A percentile compares a stretch with the other conserved stretches of the same genome.
Conservation (phyloP, 2,329 filamentous ascomycete genomes). For the Rhexocercosporidium sp. region DNA sequence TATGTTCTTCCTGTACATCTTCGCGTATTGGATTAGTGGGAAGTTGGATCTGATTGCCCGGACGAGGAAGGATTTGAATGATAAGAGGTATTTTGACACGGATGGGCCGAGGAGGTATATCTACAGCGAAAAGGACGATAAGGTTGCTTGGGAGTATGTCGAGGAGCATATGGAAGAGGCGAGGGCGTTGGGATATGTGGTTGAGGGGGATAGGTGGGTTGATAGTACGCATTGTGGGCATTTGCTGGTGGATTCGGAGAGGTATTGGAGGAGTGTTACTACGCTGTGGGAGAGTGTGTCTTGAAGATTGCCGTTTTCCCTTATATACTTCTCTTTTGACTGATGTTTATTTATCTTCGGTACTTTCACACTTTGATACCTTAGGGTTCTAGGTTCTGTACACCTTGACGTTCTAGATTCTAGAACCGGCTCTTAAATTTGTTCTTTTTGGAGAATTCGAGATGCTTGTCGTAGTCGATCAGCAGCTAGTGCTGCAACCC, state of each 20-base stretch:
- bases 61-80: slow-evolving; percentile 32
- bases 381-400: not conserved
- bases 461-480: not conserved
- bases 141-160: slow-evolving; percentile 36
- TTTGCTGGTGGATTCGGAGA: slow-evolving; percentile 28
- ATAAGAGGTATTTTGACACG: slow-evolving; percentile 26
- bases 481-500: slow-evolving; percentile 8
- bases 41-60: slow-evolving; percentile 26
- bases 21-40: slow-evolving; percentile 14
- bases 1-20: slow-evolving; percentile 17
- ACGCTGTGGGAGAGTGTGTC: slow-evolving; percentile 32
- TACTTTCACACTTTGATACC: not conserved
- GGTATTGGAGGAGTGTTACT: slow-evolving; percentile 36
- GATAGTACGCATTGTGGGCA: slow-evolving; percentile 34
- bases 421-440: not conserved
- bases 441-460: not conserved
- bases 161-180: slow-evolving; percentile 39
- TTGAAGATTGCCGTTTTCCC: slow-evolving; percentile 3
- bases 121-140: slow-evolving; percentile 35
- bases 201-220: slow-evolving; percentile 31
- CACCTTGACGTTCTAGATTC: not conserved
- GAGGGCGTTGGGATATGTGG: slow-evolving; percentile 26
- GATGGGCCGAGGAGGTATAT: slow-evolving; percentile 35
- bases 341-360: not conserved
- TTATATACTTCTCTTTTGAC: not conserved